Percentiles rank a stretch among this genome's conserved stretches.
Conservation (phyloP, 2,329 filamentous ascomycete genomes). For the Xylariaceae sp. region DNA sequence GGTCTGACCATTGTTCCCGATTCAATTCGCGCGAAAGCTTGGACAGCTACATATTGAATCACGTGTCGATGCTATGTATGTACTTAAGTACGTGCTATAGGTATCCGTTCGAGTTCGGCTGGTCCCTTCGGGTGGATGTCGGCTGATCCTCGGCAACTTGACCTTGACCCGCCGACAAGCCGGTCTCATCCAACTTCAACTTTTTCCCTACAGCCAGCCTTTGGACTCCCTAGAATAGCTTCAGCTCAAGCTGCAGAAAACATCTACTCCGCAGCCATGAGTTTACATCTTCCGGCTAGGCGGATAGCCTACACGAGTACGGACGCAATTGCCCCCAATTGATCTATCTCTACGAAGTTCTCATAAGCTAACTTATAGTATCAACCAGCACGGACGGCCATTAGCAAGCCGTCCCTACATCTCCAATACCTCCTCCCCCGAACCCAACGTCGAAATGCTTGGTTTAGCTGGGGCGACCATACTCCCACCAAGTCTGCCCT, state of each 20-base stretch:
- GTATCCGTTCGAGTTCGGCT: too few species aligned
- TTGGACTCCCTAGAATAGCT: neutral
- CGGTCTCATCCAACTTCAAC: constrained; percentile 4
- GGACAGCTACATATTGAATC: constrained; percentile 10
- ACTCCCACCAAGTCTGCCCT: constrained; percentile 23
- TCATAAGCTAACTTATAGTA: constrained; percentile 7
- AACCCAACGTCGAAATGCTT: constrained; percentile 46
- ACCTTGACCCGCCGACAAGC: too few species aligned
- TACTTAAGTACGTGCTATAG: neutral
- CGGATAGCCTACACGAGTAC: constrained; percentile 64
- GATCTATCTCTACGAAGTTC: constrained; percentile 1
- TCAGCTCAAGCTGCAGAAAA: constrained; percentile 11
- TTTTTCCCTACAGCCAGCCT: constrained; percentile 4
- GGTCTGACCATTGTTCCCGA: constrained; percentile 19
- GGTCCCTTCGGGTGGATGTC: neutral
- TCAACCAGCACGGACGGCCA: constrained; percentile 23
- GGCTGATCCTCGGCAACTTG: constrained; percentile 14
- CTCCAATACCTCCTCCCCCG: constrained; percentile 34
- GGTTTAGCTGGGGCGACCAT: constrained; percentile 43
- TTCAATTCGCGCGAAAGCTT: constrained; percentile 17
- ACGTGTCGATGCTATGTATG: constrained; percentile 8
- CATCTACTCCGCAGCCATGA: constrained; percentile 54
- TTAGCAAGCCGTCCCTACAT: constrained; percentile 28
- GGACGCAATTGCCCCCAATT: constrained; percentile 28
- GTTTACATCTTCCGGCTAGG: constrained; percentile 63